Evolutionary conservation across 1,284 basidiomycete genomes (phyloP).

Genomic region (Melampsora americana): DNA sequence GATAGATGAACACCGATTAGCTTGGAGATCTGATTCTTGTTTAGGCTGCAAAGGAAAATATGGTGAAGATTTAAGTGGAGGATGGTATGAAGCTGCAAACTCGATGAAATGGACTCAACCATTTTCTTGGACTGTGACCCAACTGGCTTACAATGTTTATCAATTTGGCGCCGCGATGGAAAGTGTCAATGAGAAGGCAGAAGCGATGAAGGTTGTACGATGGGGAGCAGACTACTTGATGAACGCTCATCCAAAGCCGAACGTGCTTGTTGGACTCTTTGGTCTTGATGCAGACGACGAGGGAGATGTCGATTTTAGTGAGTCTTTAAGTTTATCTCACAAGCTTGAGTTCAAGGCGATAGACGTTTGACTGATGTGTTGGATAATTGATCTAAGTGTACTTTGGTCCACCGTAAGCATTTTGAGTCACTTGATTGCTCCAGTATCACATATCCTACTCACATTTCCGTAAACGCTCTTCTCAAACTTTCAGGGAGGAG

Average conservation of each 20-base stretch:
- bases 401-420: constrained; percentile 10
- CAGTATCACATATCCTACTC: too few species aligned
- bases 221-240: constrained; percentile 5
- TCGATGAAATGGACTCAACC: constrained; percentile 10
- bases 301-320: constrained; percentile 2
- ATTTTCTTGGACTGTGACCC: neutral
- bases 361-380: neutral
- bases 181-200: neutral
- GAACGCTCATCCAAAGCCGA: neutral
- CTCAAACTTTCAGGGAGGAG: neutral
- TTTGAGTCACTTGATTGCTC: neutral
- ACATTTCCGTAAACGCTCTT: too few species aligned
- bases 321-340: neutral
- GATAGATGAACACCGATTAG: constrained; percentile 8
- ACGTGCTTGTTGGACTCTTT: constrained; percentile 5
- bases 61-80: constrained; percentile 7
- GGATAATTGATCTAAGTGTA: neutral
- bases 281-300: neutral
- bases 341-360: neutral
- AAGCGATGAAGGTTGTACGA: neutral
- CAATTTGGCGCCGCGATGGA: neutral
- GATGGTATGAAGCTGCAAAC: constrained; percentile 8
- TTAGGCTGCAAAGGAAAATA: neutral
- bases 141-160: constrained; percentile 1
- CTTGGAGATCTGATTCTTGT: constrained; percentile 4